Evolutionary conservation across 2,329 filamentous ascomycete genomes (phyloP).

Genomic region (Chrysoporthe puriensis): DNA sequence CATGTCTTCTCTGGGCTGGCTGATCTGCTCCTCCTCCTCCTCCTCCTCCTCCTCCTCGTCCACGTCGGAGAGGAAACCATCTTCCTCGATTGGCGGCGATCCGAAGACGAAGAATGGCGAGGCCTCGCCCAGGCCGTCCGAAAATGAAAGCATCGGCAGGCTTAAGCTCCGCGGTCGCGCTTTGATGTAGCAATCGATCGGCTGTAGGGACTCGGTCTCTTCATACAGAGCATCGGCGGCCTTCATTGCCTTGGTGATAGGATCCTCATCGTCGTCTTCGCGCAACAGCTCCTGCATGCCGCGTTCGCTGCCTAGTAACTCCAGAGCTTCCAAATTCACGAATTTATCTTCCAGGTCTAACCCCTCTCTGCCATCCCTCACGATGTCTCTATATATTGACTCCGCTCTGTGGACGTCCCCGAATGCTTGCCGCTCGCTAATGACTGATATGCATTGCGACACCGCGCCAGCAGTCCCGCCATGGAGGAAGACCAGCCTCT

Average conservation of each 20-base stretch:
- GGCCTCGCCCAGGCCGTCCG: conserved; percentile 47
- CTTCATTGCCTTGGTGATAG: conserved; percentile 59
- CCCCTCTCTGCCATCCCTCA: conserved; percentile 47
- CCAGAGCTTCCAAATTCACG: conserved; percentile 17
- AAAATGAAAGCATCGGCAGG: conserved; percentile 50
- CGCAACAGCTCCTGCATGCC: conserved; percentile 28
- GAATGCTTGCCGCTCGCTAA: conserved; percentile 55
- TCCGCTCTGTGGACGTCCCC: conserved; percentile 56
- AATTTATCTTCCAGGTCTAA: conserved; percentile 19
- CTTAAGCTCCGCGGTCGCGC: conserved; percentile 52
- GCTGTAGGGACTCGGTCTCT: conserved; percentile 59
- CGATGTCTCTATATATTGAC: conserved; percentile 52
- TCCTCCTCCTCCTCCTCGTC: conserved; percentile 3
- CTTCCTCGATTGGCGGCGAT: conserved; percentile 30
- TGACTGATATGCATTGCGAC: conserved; percentile 56
- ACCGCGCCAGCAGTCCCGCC: conserved; percentile 61
- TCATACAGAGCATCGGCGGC: conserved; percentile 62
- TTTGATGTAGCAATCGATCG: conserved; percentile 44
- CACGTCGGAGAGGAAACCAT: background rate
- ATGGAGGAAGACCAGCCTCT: conserved; percentile 62
- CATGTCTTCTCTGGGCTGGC: conserved; percentile 4
- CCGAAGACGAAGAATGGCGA: conserved; percentile 56
- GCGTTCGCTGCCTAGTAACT: conserved; percentile 23
- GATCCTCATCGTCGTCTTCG: conserved; percentile 43
- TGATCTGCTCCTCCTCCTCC: background rate